These are phyloP conservation scores for Przewalskia tangutica DNA, from an alignment of 257 asterid species.

Conservation along the genomic window DNA sequence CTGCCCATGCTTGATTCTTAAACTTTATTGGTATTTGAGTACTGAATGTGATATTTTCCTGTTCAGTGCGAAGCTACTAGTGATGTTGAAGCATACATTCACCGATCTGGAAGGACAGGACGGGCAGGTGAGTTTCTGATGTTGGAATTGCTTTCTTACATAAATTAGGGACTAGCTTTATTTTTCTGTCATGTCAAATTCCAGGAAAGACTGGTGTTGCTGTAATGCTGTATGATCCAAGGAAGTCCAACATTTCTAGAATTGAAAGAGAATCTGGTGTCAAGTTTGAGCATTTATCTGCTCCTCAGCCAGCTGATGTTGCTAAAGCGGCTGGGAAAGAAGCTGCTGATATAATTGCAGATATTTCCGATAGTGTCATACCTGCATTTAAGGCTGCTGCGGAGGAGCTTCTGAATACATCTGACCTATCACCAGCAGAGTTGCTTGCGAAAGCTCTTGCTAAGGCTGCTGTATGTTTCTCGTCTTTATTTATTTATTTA, in stretches of 20 bases:
- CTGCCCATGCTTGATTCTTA: background rate
- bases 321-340: constrained; percentile 82
- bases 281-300: constrained; percentile 77
- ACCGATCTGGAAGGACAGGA: constrained; percentile 98
- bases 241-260: constrained; percentile 67
- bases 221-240: constrained; percentile 93
- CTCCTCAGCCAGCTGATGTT: constrained; percentile 96
- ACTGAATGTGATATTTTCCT: constrained; percentile 11
- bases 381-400: constrained; percentile 91
- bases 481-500: background rate
- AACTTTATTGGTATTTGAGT: background rate
- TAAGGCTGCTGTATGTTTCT: constrained; percentile 72
- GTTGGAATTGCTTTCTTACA: background rate
- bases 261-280: constrained; percentile 95
- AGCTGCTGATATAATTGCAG: constrained; percentile 61
- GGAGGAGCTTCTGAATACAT: constrained; percentile 55
- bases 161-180: background rate
- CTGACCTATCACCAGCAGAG: constrained; percentile 64
- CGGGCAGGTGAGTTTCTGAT: constrained; percentile 64
- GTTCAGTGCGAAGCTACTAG: constrained; percentile 93
- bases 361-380: constrained; percentile 79
- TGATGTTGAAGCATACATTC: constrained; percentile 95
- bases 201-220: constrained; percentile 89
- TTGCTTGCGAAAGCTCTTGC: constrained; percentile 95
- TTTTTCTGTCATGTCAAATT: background rate